These are phyloP conservation scores for Eragrostis tef DNA, from an alignment of 202 grass and related monocot genomes.

Conservation along the genomic window DNA sequence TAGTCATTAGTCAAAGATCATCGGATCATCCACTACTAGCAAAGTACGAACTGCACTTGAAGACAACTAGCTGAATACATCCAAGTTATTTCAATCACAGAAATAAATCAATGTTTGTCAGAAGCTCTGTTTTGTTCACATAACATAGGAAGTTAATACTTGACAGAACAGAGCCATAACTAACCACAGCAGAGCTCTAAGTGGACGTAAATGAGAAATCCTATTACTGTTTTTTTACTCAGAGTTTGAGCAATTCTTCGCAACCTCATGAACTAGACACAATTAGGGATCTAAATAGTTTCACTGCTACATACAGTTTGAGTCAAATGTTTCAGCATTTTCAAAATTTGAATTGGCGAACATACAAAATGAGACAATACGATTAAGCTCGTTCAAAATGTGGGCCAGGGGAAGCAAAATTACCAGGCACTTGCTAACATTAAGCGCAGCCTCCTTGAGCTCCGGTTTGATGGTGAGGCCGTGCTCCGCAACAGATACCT, in stretches of 20 bases:
- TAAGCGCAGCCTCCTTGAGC: constrained; percentile 67
- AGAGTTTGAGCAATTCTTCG: background rate
- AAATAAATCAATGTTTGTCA: background rate
- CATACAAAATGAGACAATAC: background rate
- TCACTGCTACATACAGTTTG: background rate
- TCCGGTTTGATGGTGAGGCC: constrained; percentile 56
- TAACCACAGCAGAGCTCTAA: background rate
- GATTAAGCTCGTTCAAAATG: background rate
- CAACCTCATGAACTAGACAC: background rate
- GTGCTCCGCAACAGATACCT: constrained; percentile 58
- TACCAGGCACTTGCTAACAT: constrained; percentile 74
- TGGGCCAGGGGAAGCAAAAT: constrained; percentile 22
- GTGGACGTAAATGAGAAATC: background rate
- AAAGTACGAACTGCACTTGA: background rate
- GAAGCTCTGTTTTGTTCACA: background rate
- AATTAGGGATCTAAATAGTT: constrained; percentile 3
- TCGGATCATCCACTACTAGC: background rate
- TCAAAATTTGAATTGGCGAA: background rate
- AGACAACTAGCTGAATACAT: background rate
- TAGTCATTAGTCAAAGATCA: background rate
- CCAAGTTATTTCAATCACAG: background rate
- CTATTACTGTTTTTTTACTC: background rate
- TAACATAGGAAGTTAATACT: background rate
- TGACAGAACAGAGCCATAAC: background rate
- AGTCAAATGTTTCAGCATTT: background rate